phyloP scores from a whole-genome alignment of 2,329 filamentous ascomycete species.

The Magnaporthales sp. region DNA sequence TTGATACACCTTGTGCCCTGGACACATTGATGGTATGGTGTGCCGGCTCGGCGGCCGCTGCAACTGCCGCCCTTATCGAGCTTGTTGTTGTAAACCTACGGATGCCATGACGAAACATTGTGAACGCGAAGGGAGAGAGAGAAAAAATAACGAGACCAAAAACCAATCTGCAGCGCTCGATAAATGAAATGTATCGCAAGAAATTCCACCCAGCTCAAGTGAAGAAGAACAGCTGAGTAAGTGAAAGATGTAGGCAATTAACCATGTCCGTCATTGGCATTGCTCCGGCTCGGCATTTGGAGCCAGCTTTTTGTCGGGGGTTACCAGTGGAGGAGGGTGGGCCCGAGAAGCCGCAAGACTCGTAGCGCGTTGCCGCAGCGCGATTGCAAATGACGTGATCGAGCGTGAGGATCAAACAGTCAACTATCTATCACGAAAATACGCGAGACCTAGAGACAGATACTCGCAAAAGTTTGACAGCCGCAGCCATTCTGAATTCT shows the following conservation, averaged over 20 bases:
- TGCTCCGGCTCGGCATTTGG: background rate
- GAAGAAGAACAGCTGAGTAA: background rate
- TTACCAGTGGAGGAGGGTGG: background rate
- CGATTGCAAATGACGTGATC: constrained; percentile 1
- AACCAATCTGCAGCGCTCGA: background rate
- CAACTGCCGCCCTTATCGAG: constrained; percentile 38
- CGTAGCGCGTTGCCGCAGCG: background rate
- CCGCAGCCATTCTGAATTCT: too few relatives aligned
- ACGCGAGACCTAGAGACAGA: background rate
- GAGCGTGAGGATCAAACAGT: background rate
- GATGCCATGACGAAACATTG: constrained; percentile 62
- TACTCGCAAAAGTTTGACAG: too few relatives aligned
- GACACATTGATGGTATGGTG: constrained; percentile 64
- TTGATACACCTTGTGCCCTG: constrained; percentile 68
- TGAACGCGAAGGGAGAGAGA: background rate
- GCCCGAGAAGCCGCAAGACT: background rate
- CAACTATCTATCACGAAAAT: background rate
- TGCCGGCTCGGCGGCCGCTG: constrained; percentile 32
- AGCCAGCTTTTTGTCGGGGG: background rate
- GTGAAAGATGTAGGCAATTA: background rate
- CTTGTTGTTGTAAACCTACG: constrained; percentile 60
- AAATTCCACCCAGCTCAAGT: background rate
- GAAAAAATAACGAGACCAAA: background rate
- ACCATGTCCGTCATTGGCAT: background rate
- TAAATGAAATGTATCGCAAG: background rate